phyloP scores from a whole-genome alignment of 768 basidiomycete genomes.

The Panaeolus cyanescens region DNA sequence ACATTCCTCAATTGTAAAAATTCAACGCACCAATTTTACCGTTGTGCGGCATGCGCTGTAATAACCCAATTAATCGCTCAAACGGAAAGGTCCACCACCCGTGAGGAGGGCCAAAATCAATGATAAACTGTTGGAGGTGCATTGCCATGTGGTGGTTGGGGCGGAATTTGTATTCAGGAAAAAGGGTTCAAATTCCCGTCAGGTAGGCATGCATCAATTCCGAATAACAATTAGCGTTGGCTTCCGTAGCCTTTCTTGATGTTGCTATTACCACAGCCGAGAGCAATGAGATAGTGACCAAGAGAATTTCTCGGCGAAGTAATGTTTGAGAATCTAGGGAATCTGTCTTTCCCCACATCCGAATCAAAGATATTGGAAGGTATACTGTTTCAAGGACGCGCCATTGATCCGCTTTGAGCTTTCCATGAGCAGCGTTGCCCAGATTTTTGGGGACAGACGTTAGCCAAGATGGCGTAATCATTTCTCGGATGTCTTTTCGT shows the following conservation, averaged over 20 bases:
- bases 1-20: no score
- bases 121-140: constrained; percentile 33
- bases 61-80: constrained; percentile 31
- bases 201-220: constrained; percentile 28
- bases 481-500: constrained; percentile 22
- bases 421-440: constrained; percentile 22
- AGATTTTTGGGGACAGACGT: constrained; percentile 20
- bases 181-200: constrained; percentile 26
- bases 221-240: constrained; percentile 9
- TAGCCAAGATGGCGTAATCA: constrained; percentile 30
- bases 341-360: constrained; percentile 29
- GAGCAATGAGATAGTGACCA: constrained; percentile 20
- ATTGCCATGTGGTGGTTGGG: constrained; percentile 42
- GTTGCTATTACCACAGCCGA: constrained; percentile 18
- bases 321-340: constrained; percentile 14
- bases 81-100: constrained; percentile 38
- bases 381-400: constrained; percentile 29
- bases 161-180: constrained; percentile 23
- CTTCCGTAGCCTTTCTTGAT: constrained; percentile 17
- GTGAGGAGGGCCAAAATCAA: constrained; percentile 34
- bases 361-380: constrained; percentile 33
- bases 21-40: constrained; percentile 17
- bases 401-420: no score
- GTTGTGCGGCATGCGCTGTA: constrained; percentile 18
- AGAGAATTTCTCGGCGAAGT: constrained; percentile 25